These are phyloP conservation scores for Rhodamnia rubescens DNA, from an alignment of 345 rosid species.

Conservation along the genomic window DNA sequence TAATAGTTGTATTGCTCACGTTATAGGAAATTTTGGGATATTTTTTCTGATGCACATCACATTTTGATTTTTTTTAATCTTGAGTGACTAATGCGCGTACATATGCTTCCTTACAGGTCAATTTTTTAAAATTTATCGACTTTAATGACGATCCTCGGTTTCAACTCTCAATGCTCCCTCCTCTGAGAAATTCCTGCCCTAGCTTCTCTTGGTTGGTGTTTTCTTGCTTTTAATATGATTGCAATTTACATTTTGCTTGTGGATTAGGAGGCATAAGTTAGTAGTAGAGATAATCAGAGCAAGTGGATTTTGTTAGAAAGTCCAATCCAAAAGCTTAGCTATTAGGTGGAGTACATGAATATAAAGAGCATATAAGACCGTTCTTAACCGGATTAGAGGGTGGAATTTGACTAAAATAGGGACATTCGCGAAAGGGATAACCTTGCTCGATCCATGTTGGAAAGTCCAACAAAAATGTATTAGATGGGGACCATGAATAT, in stretches of 20 bases:
- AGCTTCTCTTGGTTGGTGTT: neutral
- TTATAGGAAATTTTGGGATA: neutral
- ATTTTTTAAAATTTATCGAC: neutral
- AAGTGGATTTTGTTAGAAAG: too few species aligned
- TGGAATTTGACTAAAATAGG: too few species aligned
- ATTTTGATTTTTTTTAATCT: neutral
- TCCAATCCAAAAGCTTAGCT: too few species aligned
- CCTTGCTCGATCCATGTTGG: too few species aligned
- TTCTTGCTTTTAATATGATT: neutral
- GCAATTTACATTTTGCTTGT: neutral
- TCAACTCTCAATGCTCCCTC: neutral
- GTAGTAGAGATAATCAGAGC: too few species aligned
- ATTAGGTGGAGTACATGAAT: too few species aligned
- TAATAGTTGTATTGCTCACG: neutral
- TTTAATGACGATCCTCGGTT: neutral
- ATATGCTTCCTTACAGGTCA: neutral
- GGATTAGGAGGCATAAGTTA: neutral
- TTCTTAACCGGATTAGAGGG: too few species aligned
- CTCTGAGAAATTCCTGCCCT: neutral
- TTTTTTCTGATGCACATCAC: neutral
- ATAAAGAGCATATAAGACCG: too few species aligned
- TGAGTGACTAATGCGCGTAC: neutral
- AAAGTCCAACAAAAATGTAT: too few species aligned
- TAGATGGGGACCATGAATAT: too few species aligned
- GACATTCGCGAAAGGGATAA: too few species aligned